Evolutionary conservation across 1,139 yeast species (phyloP).

Genomic region (Sugiyamaella xylanicola): DNA sequence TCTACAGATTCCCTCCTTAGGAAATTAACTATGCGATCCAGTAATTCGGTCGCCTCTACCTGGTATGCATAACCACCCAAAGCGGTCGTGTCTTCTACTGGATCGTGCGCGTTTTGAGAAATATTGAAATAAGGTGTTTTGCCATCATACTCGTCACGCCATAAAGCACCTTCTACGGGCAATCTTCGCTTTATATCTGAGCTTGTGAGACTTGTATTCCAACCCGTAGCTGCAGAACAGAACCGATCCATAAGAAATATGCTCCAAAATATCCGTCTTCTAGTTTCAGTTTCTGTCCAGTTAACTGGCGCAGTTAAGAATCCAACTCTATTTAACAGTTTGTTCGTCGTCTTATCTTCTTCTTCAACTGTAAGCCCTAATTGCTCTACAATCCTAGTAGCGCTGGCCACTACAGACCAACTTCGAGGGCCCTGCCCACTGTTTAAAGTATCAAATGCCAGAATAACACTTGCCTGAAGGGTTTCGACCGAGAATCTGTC

Average conservation of each 20-base stretch:
- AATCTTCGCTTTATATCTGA: slow-evolving; percentile 28
- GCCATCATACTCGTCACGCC: slow-evolving; percentile 21
- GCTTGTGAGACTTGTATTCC: slow-evolving; percentile 31
- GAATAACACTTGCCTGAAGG: slow-evolving; percentile 32
- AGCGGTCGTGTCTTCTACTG: slow-evolving; percentile 24
- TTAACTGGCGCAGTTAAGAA: slow-evolving; percentile 25
- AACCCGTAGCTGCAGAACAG: slow-evolving; percentile 34
- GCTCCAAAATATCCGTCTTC: slow-evolving; percentile 34
- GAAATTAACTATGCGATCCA: slow-evolving; percentile 29
- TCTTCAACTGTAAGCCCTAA: slow-evolving; percentile 30
- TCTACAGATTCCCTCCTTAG: slow-evolving; percentile 23
- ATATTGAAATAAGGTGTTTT: slow-evolving; percentile 30
- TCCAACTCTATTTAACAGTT: slow-evolving; percentile 24
- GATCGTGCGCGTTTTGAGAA: slow-evolving; percentile 20
- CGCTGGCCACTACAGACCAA: slow-evolving; percentile 31
- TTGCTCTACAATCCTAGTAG: slow-evolving; percentile 32
- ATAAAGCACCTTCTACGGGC: slow-evolving; percentile 30
- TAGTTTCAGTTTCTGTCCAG: slow-evolving; percentile 30
- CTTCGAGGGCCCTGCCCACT: slow-evolving; percentile 33
- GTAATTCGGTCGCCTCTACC: slow-evolving; percentile 33
- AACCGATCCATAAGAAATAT: slow-evolving; percentile 33
- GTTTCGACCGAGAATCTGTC: slow-evolving; percentile 33
- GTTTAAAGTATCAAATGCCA: slow-evolving; percentile 35
- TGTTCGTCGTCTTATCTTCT: slow-evolving; percentile 20
- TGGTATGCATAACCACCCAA: slow-evolving; percentile 34